Evolutionary conservation across 495 filamentous ascomycete species (phyloP), one percentile per base, ranked within the genome.

Genomic region (Xylaria castorea): DNA sequence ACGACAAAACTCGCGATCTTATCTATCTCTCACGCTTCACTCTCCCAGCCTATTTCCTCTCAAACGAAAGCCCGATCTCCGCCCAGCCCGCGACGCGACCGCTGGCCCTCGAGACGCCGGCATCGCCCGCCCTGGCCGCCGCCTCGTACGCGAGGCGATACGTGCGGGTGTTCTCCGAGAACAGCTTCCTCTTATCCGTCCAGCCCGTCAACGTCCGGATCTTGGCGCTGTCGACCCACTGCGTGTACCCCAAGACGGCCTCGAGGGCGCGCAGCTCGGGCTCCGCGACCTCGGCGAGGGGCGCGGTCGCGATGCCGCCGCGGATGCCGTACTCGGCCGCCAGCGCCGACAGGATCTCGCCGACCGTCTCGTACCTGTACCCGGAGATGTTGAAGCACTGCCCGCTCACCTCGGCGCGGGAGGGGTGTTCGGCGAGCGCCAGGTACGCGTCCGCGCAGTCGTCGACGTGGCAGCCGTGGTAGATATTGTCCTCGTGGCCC

Each of bases 361-460:
- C 66, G 0, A 84, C 68, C 0, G 83, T 86, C 71, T 85, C 83
- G 69, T 84, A 86, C 16, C 75, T 63, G 3, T 58, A 60, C 5
- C 64, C 79, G 0, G 83, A 85, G 48, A 85, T 79, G 67, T 85
- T 85, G 68, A 83, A 85, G 27, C 76, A 78, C 61, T 82, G 64
- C 0, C 80, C 80, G n/a, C 71, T 75, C 5, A 84, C 75, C 0
- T 68, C 65, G 0, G 32, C 55, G 44, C 81, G 71, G 30, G 65
- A 64, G 16, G 75, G 68, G 34, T 80, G 75, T 20, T 71, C 70
- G 0, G 82, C 84, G 1, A 86, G 74, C 6, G 80, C 75, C 8
- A 84, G 72, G 64, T 86, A 86, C 0, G 81, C 83, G 25, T 83
- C 81, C 12, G 75, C 84, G 60, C 82, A 85, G 73, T 86, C 84